These are phyloP conservation scores for Phyllachora maydis DNA, from an alignment of 2,329 filamentous ascomycete genomes.

Conservation along the genomic window DNA sequence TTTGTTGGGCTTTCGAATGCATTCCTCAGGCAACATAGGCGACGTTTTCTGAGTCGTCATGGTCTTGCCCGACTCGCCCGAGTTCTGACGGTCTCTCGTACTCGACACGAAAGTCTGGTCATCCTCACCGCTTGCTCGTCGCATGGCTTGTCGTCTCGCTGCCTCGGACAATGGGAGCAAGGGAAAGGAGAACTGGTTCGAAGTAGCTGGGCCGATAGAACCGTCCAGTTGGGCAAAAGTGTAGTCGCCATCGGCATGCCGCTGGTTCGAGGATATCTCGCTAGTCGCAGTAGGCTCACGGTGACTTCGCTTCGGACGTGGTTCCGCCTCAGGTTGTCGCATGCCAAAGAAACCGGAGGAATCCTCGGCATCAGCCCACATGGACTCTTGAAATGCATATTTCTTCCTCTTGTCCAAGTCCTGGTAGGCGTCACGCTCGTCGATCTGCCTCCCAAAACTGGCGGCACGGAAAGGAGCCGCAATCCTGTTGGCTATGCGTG, in stretches of 20 bases:
- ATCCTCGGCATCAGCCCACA: too few species aligned
- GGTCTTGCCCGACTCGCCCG: not conserved
- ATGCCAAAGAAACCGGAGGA: too few species aligned
- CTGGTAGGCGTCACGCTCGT: too few species aligned
- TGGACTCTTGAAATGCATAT: too few species aligned
- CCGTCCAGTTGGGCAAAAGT: conserved; percentile 1
- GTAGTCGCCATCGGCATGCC: not conserved
- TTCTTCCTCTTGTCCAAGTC: too few species aligned
- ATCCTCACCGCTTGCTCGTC: conserved; percentile 6
- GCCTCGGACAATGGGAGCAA: conserved; percentile 12
- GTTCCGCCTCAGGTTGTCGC: not conserved
- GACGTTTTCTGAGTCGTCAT: not conserved
- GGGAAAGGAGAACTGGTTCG: conserved; percentile 9
- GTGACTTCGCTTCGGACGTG: not conserved
- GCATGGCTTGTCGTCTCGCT: conserved; percentile 8
- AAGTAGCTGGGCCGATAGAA: conserved; percentile 8
- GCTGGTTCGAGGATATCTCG: too few species aligned
- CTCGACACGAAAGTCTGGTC: conserved; percentile 6
- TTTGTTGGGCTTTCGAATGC: not conserved
- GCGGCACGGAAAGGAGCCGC: too few species aligned
- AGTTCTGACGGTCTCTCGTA: conserved; percentile 1
- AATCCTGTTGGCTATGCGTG: too few species aligned
- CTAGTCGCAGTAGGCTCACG: too few species aligned
- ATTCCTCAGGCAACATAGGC: too few species aligned
- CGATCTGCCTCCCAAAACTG: too few species aligned